phyloP scores from a whole-genome alignment of 495 filamentous ascomycete species.

The Xylaria castorea region DNA sequence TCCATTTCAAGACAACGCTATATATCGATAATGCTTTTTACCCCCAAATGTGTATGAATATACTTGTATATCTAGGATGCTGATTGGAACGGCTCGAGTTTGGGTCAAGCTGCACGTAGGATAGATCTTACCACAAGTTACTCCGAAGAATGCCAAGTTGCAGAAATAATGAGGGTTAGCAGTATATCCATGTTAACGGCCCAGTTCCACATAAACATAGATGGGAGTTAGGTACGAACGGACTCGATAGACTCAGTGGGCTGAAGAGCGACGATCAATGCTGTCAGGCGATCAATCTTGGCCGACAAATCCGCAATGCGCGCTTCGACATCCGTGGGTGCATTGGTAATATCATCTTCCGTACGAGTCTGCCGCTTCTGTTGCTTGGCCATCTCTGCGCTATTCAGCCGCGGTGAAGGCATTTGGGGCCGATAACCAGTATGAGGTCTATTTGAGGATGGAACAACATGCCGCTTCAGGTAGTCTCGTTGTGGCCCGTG shows the following conservation, averaged over 20 bases:
- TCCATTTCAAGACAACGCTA: not conserved
- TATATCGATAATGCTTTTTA: not conserved
- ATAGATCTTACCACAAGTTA: not conserved
- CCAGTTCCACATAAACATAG: not conserved
- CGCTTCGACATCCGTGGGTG: constrained; percentile 47
- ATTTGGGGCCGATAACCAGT: constrained; percentile 30
- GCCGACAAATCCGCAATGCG: constrained; percentile 51
- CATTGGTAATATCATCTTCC: constrained; percentile 41
- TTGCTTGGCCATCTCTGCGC: constrained; percentile 31
- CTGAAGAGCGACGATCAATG: constrained; percentile 51
- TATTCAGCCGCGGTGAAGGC: constrained; percentile 31
- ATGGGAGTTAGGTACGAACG: constrained; percentile 25
- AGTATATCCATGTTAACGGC: not conserved
- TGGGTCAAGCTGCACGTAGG: not conserved
- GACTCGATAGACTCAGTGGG: constrained; percentile 28
- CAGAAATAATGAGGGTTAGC: too few relatives aligned
- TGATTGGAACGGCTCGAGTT: not conserved
- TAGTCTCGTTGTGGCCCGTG: constrained; percentile 43
- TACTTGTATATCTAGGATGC: not conserved
- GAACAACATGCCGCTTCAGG: constrained; percentile 22
- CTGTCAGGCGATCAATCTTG: constrained; percentile 57
- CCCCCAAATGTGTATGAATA: not conserved
- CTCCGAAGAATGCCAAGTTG: not conserved
- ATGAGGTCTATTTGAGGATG: constrained; percentile 23
- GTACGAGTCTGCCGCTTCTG: constrained; percentile 12